A percentile compares a stretch with the other conserved stretches of the same genome.
Conservation (phyloP, 345 rosid species). For the Alliaria petiolata region DNA sequence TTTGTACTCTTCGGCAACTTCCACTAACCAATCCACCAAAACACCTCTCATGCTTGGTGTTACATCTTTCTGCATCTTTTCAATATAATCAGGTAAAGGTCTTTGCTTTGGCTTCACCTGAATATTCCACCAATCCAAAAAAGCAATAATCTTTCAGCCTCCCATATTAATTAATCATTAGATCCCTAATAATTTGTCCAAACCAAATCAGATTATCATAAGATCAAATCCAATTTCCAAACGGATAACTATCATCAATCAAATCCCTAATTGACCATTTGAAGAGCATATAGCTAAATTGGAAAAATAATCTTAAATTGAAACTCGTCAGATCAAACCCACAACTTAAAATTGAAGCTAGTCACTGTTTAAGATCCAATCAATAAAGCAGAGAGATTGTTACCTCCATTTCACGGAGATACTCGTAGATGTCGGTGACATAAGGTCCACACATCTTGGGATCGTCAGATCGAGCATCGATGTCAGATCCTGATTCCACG, state of each 20-base stretch:
- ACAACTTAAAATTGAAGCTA: background rate
- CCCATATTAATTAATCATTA: background rate
- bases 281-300: background rate
- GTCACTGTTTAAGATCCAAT: background rate
- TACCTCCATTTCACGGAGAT: slow-evolving; percentile 30
- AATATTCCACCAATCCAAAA: background rate
- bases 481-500: background rate
- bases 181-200: background rate
- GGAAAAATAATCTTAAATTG: background rate
- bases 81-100: slow-evolving; percentile 61
- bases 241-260: background rate
- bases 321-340: background rate
- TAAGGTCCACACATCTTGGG: slow-evolving; percentile 37
- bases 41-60: slow-evolving; percentile 68
- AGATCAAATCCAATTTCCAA: background rate
- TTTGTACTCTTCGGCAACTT: slow-evolving; percentile 65
- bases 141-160: background rate
- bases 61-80: slow-evolving; percentile 58
- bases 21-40: slow-evolving; percentile 76
- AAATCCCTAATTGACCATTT: too few relatives aligned
- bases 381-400: background rate
- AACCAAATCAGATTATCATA: background rate
- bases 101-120: slow-evolving; percentile 56
- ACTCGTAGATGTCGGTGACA: slow-evolving; percentile 19
- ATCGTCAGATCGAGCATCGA: slow-evolving; percentile 29